Evolutionary conservation across 345 rosid genomes (phyloP).

Genomic region (Geranium brycei): DNA sequence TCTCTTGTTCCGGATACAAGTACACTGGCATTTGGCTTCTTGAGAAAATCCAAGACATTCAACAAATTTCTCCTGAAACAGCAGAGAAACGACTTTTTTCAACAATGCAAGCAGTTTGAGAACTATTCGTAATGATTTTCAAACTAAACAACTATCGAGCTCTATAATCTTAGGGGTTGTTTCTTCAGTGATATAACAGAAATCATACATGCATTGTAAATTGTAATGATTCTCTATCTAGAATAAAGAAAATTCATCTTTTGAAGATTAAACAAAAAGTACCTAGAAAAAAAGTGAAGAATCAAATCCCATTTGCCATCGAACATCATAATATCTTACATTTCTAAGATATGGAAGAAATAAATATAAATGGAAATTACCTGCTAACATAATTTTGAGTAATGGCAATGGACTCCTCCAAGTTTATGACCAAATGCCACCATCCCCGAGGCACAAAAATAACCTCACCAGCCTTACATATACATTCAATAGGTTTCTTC

Average conservation of each 20-base stretch:
- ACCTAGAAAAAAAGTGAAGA: too few species aligned
- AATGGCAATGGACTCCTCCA: conserved; percentile 87
- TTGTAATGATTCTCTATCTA: not conserved
- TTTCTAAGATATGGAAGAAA: not conserved
- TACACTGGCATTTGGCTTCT: conserved; percentile 68
- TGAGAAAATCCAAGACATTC: conserved; percentile 72
- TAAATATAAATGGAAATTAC: conserved; percentile 15
- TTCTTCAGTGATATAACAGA: not conserved
- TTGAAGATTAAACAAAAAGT: too few species aligned
- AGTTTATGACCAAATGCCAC: conserved; percentile 97
- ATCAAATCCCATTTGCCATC: not conserved
- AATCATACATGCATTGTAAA: not conserved
- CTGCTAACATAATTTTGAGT: conserved; percentile 96
- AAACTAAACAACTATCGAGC: too few species aligned
- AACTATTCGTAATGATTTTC: too few species aligned
- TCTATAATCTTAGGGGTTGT: not conserved
- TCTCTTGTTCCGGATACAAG: conserved; percentile 85
- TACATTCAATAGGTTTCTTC: conserved; percentile 74
- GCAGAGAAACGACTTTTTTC: not conserved
- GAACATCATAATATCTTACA: not conserved
- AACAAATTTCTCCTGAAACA: conserved; percentile 69
- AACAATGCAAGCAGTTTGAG: not conserved
- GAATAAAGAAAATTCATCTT: not conserved
- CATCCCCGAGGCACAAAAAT: conserved; percentile 94
- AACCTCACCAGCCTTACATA: conserved; percentile 90